Conservation (phyloP, 2,329 filamentous ascomycete species). For the Paramyrothecium sp. region DNA sequence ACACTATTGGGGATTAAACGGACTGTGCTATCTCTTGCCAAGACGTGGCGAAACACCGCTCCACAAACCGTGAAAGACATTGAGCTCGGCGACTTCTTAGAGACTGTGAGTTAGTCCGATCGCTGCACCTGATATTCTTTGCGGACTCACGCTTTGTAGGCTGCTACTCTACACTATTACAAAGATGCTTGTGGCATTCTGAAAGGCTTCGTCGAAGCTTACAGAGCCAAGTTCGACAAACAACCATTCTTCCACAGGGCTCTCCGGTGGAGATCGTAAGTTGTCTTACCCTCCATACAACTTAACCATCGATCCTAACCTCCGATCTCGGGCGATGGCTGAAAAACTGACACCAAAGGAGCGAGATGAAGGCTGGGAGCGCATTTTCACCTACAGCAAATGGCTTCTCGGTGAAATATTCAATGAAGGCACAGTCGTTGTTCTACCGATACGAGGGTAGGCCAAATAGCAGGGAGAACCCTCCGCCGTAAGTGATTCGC, state of each 20-base stretch:
- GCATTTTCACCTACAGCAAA: too few relatives aligned
- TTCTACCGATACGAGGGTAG: too few relatives aligned
- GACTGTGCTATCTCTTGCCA: neutral
- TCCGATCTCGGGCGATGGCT: neutral
- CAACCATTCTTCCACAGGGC: neutral
- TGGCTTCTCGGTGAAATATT: too few relatives aligned
- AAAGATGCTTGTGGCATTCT: neutral
- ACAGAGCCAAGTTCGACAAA: neutral
- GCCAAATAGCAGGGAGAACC: neutral
- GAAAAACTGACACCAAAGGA: too few relatives aligned
- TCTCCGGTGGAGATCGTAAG: neutral
- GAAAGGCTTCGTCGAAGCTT: neutral
- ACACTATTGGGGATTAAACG: neutral
- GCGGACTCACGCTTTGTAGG: neutral
- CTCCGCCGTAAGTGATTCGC: neutral
- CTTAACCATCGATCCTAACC: neutral
- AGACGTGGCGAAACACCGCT: neutral
- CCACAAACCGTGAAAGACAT: neutral
- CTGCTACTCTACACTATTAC: neutral
- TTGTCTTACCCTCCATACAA: neutral
- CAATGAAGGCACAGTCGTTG: too few relatives aligned
- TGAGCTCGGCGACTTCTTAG: neutral
- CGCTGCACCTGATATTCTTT: neutral
- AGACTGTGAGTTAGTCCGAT: neutral
- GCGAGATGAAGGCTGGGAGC: too few relatives aligned